Evolutionary conservation across 2,329 filamentous ascomycete species (phyloP), one percentile per base, ranked within the genome.

Genomic region (Hypoxylon sp.): DNA sequence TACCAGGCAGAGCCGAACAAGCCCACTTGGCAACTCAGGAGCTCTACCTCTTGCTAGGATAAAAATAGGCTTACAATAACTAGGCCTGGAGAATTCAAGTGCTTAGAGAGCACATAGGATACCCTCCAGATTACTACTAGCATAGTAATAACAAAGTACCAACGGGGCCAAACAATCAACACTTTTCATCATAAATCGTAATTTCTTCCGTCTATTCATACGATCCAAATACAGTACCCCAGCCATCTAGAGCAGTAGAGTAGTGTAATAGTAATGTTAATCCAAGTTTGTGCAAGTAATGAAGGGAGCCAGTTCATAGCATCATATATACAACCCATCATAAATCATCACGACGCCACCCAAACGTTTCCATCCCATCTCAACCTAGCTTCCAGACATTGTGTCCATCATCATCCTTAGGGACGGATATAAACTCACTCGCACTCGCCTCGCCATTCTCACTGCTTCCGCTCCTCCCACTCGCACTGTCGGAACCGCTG

Each of bases 351-450:
- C 45, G 12, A 57, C 32, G 41, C 63, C 53, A 48, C 8, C 64
- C 51, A 27, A 41, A 9, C 27, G 5, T 27, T 41, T 16, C 16
- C 12, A 39, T 43, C 12, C 23, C 3, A 34, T 21, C 12, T 48
- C 16, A 50, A 19, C 43, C 34, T 29, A 50, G 25, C 25, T 82
- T 79, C 86, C 84, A 81, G 68, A 86, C 74, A 77, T 84, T 79
- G 53, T 82, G 70, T 63, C 84, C 72, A 39, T 83, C 74, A 9
- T 80, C 71, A 46, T 84, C 75, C 70, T 81, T 73, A 72, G 81
- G 79, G n/a, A 87, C 83, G 65, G 82, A 78, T 14, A 84, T 82
- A 54, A 87, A 90, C 37, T 87, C 80, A 75, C 73, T 74, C 1
- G 37, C 83, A 75, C 73, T 72, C 2, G 30, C 83, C 56, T 79